Conservation (phyloP, 495 filamentous ascomycete genomes). For the Paragyromitra xinjiangensis region DNA sequence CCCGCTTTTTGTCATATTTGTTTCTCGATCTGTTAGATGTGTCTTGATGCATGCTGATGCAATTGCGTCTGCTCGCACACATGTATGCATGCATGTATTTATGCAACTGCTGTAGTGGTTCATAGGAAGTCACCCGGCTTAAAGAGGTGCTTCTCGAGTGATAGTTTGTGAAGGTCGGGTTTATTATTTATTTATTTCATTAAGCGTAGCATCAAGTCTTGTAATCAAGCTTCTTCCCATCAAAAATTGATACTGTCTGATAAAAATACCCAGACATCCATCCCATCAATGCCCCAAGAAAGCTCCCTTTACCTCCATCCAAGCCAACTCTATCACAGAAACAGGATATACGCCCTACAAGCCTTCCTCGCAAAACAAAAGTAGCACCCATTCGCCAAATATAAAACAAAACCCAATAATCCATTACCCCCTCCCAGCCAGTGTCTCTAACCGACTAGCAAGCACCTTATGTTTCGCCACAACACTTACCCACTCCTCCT, state of each 20-base stretch:
- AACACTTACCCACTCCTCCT: constrained; percentile 86
- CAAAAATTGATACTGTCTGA: background rate
- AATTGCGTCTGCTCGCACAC: background rate
- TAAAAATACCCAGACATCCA: background rate
- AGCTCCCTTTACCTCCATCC: background rate
- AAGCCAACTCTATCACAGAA: background rate
- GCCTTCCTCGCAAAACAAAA: background rate
- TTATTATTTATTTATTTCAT: too few species aligned
- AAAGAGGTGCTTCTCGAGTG: background rate
- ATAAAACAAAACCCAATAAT: background rate
- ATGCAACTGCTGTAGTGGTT: background rate
- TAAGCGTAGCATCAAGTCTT: background rate
- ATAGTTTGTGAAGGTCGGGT: background rate
- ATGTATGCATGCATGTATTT: background rate
- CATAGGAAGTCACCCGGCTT: background rate
- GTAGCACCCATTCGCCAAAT: constrained; percentile 1
- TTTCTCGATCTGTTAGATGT: background rate
- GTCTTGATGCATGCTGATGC: background rate
- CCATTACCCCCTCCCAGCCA: constrained; percentile 66
- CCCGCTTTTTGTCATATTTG: background rate
- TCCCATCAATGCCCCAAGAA: background rate
- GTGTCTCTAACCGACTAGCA: constrained; percentile 84
- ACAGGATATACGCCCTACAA: background rate
- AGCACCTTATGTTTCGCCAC: constrained; percentile 88
- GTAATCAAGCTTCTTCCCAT: background rate